A percentile compares a stretch with the other conserved stretches of the same genome.
Evolutionary conservation across 192 early-diverging fungal genomes (phyloP).

Genomic region (Dissophora ornata): DNA sequence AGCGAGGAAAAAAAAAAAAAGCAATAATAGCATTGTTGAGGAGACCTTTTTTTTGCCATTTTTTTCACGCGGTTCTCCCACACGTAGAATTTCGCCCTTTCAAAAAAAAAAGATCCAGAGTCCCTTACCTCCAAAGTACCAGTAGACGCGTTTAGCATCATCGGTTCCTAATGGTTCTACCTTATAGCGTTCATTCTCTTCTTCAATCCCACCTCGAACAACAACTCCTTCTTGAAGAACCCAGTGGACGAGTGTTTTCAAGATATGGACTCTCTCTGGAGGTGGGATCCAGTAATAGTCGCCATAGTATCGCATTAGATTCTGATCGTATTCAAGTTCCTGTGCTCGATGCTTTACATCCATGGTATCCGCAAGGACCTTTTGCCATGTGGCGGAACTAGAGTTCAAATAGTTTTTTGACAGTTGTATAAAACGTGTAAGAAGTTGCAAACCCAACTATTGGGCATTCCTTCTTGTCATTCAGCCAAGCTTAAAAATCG

Average conservation of each 20-base stretch:
- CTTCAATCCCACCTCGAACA: constrained; percentile 34
- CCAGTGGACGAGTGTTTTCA: constrained; percentile 43
- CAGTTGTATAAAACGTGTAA: too few relatives aligned
- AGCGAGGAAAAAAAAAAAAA: neutral
- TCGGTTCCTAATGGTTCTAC: constrained; percentile 36
- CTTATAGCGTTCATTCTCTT: constrained; percentile 15
- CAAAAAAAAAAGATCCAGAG: neutral
- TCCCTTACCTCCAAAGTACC: constrained; percentile 48
- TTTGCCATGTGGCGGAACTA: constrained; percentile 41
- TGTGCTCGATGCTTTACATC: constrained; percentile 33
- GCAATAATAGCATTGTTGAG: too few relatives aligned
- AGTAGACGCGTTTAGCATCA: constrained; percentile 32
- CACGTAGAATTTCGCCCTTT: too few relatives aligned
- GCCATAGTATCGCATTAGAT: constrained; percentile 27
- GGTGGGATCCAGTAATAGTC: constrained; percentile 31
- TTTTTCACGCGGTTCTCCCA: too few relatives aligned
- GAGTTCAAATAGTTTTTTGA: neutral
- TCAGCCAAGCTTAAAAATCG: too few relatives aligned
- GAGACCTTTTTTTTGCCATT: too few relatives aligned
- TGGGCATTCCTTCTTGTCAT: too few relatives aligned
- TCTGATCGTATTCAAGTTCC: constrained; percentile 36
- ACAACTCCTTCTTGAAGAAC: constrained; percentile 35
- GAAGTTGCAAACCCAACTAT: too few relatives aligned
- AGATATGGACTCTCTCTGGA: constrained; percentile 26
- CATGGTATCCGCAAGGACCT: constrained; percentile 35